phyloP scores from a whole-genome alignment of 306 rosid genomes.

The Malus fusca region DNA sequence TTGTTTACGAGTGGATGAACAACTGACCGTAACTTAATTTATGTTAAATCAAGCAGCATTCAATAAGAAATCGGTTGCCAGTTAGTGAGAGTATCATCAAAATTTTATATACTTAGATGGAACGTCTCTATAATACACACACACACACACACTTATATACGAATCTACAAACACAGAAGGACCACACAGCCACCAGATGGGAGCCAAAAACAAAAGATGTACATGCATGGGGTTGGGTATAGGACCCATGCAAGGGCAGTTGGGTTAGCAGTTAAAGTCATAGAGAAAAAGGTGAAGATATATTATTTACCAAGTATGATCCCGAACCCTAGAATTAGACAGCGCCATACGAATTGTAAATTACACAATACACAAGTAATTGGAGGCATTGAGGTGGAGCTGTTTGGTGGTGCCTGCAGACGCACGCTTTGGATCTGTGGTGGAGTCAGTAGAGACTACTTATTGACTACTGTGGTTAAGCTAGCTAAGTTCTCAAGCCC shows the following conservation, averaged over 20 bases:
- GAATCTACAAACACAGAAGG: neutral
- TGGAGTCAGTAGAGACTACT: neutral
- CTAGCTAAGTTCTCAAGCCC: neutral
- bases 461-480: neutral
- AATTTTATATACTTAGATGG: neutral
- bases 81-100: neutral
- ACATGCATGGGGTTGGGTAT: neutral
- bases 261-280: constrained; percentile 30
- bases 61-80: neutral
- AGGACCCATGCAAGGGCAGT: constrained; percentile 16
- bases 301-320: neutral
- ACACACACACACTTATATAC: neutral
- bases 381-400: neutral
- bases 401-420: neutral
- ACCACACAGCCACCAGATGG: neutral
- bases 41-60: neutral
- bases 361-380: neutral
- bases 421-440: neutral
- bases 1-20: neutral
- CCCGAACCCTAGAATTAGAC: neutral
- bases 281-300: neutral
- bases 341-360: neutral
- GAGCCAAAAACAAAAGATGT: neutral
- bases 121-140: neutral
- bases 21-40: neutral